Evolutionary conservation across 257 asterid genomes (phyloP).

Genomic region (Hygrophila difformis): DNA sequence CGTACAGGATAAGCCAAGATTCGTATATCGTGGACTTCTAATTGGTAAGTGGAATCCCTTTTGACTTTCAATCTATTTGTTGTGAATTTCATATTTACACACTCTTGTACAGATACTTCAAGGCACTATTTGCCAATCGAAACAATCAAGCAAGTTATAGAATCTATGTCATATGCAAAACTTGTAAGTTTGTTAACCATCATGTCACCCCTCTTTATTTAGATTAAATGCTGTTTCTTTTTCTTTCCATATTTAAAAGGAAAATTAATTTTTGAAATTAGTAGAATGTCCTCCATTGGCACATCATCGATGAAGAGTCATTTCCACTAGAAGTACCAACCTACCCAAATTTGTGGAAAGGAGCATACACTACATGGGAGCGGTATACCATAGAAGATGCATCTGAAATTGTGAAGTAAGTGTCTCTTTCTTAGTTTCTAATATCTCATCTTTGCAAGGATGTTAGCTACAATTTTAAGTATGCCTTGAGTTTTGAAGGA

Average conservation of each 20-base stretch:
- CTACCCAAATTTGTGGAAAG: conserved; percentile 87
- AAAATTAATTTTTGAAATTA: conserved; percentile 36
- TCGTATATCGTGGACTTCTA: conserved; percentile 70
- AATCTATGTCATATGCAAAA: conserved; percentile 91
- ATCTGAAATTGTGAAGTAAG: conserved; percentile 68
- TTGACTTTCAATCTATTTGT: conserved; percentile 11
- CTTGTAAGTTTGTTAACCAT: conserved; percentile 53
- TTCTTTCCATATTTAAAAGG: conserved; percentile 6
- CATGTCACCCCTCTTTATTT: conserved; percentile 15
- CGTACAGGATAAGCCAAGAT: conserved; percentile 85
- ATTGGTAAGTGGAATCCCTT: conserved; percentile 42
- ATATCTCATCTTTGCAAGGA: background rate
- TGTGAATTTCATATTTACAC: conserved; percentile 5
- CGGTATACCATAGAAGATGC: conserved; percentile 87
- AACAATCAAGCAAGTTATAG: conserved; percentile 79
- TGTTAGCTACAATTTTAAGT: conserved; percentile 13
- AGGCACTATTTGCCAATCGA: conserved; percentile 81
- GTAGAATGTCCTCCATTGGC: conserved; percentile 98
- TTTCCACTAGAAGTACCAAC: conserved; percentile 93
- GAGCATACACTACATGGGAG: conserved; percentile 85
- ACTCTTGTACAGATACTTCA: conserved; percentile 64
- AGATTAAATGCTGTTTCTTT: conserved; percentile 8
- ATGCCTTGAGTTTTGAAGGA: background rate
- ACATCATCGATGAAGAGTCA: conserved; percentile 91
- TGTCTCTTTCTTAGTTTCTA: conserved; percentile 15